Base-by-base conservation (phyloP, 2,329 filamentous ascomycete species). In the Fusarium irregulare region DNA sequence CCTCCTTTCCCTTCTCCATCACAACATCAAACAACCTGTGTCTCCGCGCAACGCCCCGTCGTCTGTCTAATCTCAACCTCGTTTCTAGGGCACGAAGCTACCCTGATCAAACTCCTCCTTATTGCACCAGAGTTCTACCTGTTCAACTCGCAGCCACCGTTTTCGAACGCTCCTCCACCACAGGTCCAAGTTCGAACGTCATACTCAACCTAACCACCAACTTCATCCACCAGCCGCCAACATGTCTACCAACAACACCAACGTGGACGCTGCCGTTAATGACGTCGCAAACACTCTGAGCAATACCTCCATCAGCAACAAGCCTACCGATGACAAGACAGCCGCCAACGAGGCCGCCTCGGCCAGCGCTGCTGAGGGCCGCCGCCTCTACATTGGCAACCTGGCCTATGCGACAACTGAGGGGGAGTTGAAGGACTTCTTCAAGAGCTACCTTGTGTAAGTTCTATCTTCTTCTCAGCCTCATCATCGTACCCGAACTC, bases 341-440 rank as follows among this genome's bases (percentile, higher is more conserved):
- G 81, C 91, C 78, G 88, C 92, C 85, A 92, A 93, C 81, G 94
- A 97, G 83, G 94, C 94, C 83, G 94, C 96, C 81, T 91, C 96
- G 83, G 93, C 94, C 85, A 97, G 94, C 87, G 96, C 96, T 84
- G 94, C 95, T 84, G 96, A 99, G 89, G 95, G 96, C 84, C 93
- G 96, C 88, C 93, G 96, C 87, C 92, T 99, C 80, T 99, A 99
- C 88, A 98, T 99, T 88, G 96, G 96, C 88, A 99, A 99, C 89
- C 93, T 99, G 90, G 96, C 96, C 80, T 99, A 99, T 85, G 94
- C 95, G 91, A 98, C 96, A 91, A 97, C 94, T 84, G 96, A 98
- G 93, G 96, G 93, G 92, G 94, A 98, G 91, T 93, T 99, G 89
- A 97, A 97, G 89, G 93, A 96, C 79, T 99, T 99, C 90, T 99